Evolutionary conservation across 331 rosid species (phyloP).

Genomic region (Cydonia oblonga): DNA sequence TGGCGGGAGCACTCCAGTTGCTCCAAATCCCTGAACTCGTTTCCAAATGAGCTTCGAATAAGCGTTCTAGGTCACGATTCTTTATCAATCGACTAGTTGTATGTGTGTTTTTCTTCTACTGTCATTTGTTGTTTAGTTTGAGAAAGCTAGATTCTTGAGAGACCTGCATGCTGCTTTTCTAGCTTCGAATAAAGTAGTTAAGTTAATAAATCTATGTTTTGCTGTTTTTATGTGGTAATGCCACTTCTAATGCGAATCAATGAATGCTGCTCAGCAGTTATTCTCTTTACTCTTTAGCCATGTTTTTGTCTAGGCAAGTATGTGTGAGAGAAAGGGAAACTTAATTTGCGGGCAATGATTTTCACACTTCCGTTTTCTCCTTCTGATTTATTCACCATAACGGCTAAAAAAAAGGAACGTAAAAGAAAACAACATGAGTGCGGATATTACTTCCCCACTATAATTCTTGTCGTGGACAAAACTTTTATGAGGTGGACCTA

Average conservation of each 20-base stretch:
- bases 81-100: neutral
- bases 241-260: neutral
- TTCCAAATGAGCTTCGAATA: neutral
- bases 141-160: neutral
- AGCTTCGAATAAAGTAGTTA: neutral
- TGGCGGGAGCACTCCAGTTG: neutral
- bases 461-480: too few relatives aligned
- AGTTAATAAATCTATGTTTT: neutral
- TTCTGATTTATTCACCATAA: too few relatives aligned
- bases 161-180: neutral
- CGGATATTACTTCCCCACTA: neutral
- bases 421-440: too few relatives aligned
- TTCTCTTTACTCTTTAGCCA: neutral
- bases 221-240: neutral
- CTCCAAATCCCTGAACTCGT: neutral
- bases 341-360: neutral
- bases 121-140: neutral
- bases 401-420: too few relatives aligned
- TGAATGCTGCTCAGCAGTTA: neutral
- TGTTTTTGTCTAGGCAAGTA: too few relatives aligned
- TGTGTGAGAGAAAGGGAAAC: neutral
- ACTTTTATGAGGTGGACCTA: neutral
- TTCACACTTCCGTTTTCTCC: too few relatives aligned
- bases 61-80: neutral
- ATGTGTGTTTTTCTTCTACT: neutral